These are phyloP conservation scores for Trametes maxima DNA, from an alignment of 768 basidiomycete species.

Conservation along the genomic window DNA sequence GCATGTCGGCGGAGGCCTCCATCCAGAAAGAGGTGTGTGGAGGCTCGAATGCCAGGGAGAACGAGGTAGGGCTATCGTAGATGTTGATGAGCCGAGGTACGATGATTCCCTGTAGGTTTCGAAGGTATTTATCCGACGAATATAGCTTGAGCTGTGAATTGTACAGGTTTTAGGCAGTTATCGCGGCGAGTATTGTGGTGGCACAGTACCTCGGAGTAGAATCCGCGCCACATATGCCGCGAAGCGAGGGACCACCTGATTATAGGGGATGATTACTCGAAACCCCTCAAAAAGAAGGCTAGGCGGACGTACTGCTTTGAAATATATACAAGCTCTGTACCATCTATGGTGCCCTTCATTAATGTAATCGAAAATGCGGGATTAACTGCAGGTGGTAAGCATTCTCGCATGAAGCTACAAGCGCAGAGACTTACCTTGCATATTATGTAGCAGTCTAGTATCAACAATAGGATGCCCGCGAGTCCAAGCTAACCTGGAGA, in stretches of 20 bases:
- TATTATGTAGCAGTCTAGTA: not conserved
- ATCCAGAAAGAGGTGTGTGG: conserved; percentile 65
- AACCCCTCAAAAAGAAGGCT: not conserved
- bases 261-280: not conserved
- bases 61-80: conserved; percentile 40
- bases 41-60: conserved; percentile 52
- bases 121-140: conserved; percentile 48
- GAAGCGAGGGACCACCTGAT: conserved; percentile 18
- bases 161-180: too few species aligned
- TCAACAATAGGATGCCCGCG: not conserved
- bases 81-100: conserved; percentile 58
- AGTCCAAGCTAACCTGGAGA: not conserved
- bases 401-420: too few species aligned
- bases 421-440: not conserved
- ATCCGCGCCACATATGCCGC: conserved; percentile 36
- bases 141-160: conserved; percentile 51
- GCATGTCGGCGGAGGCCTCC: conserved; percentile 61
- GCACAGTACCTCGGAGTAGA: conserved; percentile 42
- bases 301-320: conserved; percentile 13
- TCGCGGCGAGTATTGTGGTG: too few species aligned
- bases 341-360: conserved; percentile 15
- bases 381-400: not conserved
- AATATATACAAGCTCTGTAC: conserved; percentile 14
- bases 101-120: conserved; percentile 52
- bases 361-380: not conserved